Percentiles rank a stretch among this genome's conserved stretches.
Evolutionary conservation across 2,329 filamentous ascomycete genomes (phyloP).

Genomic region (Scedosporium dehoogii): DNA sequence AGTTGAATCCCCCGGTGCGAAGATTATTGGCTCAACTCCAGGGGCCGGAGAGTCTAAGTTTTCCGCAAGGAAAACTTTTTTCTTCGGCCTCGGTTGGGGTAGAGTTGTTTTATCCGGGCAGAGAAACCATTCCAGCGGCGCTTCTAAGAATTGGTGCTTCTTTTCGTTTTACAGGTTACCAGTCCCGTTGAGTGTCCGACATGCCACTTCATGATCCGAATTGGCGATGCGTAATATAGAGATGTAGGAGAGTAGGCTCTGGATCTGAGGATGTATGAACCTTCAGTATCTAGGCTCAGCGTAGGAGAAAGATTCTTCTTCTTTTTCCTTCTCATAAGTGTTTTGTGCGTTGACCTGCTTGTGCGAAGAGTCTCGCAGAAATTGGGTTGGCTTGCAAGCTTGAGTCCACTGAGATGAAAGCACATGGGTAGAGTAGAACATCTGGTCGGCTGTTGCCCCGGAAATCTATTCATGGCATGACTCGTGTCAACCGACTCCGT

Average conservation of each 20-base stretch:
- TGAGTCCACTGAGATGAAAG: no score
- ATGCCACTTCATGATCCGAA: slow-evolving; percentile 20
- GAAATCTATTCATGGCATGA: no score
- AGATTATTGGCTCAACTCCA: slow-evolving; percentile 41
- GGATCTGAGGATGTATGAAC: background rate
- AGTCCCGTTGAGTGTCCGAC: slow-evolving; percentile 57
- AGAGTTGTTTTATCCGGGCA: slow-evolving; percentile 51
- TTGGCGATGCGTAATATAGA: background rate
- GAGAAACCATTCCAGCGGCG: slow-evolving; percentile 38
- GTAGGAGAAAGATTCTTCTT: no score
- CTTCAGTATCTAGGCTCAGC: no score
- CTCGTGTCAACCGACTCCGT: no score
- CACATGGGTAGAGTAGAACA: no score
- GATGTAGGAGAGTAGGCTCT: background rate
- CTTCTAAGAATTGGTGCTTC: slow-evolving; percentile 57
- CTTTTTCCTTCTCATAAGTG: no score
- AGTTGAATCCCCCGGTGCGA: slow-evolving; percentile 48
- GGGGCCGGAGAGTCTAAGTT: background rate
- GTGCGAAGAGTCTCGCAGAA: no score
- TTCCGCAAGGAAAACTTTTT: background rate
- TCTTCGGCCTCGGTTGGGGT: slow-evolving; percentile 28
- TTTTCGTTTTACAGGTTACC: slow-evolving; percentile 28
- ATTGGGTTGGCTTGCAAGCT: no score
- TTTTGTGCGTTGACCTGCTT: no score
- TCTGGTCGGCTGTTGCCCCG: no score